Evolutionary conservation across 352 stramenopile genomes (phyloP), one percentile per base, ranked within the genome.

Genomic region (Phytopythium oedochilum): DNA sequence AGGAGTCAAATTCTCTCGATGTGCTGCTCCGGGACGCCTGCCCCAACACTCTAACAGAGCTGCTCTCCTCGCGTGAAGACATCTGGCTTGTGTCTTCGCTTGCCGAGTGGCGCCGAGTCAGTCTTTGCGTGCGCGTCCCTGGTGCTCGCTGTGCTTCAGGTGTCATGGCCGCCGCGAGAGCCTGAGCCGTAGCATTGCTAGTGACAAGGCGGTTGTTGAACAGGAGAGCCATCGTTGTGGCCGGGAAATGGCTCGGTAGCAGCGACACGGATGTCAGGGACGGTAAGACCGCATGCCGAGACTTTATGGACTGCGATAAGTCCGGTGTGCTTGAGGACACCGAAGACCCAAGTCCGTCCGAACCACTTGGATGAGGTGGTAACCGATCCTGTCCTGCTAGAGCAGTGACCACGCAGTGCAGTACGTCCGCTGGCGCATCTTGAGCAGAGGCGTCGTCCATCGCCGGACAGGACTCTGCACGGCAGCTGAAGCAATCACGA

Each of bases 191-290:
- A 0, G 23, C 48, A 23, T 55, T 34, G 32, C 20, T 44, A 1
- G 48, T 55, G 35, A 55, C 40, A 11, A 55, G 32, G 4, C 48
- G 48, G 48, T 45, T 55, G 48, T 35, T 55, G 20, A 55, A 38
- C 3, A 14, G 12, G 4, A 32, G 48, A 3, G 45, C 23, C 20
- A 3, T 5, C 3, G 46, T 28, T 11, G 29, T 15, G 11, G 32
- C 14, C 12, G 34, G 18, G 18, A 45, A 15, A 9, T 32, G 11
- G 12, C 38, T 26, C 38, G 9, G 38, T 0, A n/a, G 9, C n/a
- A 26, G n/a, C 38, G 20, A 22, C 1, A 5, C 22, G 40, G 22
- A 4, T 7, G 0, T 7, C 20, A 46, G 11, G 4, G 40, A 14
- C 0, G 40, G 22, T 18, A 46, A 11, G 3, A 4, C 8, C 40